Evolutionary conservation across 495 filamentous ascomycete species (phyloP).

Genomic region (Halenospora varia): DNA sequence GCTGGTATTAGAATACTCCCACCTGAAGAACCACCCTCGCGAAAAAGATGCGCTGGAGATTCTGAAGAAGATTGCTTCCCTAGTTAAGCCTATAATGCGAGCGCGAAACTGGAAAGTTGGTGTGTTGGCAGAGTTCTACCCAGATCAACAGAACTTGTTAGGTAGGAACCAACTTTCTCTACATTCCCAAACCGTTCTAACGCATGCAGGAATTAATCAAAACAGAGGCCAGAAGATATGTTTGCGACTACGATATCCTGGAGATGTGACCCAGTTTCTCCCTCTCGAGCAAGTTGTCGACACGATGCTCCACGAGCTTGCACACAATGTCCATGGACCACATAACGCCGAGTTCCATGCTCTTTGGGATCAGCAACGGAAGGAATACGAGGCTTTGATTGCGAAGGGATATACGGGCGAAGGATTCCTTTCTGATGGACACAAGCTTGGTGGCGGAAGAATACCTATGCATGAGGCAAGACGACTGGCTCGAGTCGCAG

Average conservation of each 20-base stretch:
- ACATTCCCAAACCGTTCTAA: neutral
- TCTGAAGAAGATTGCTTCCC: conserved; percentile 76
- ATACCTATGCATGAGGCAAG: conserved; percentile 73
- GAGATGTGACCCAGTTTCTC: conserved; percentile 73
- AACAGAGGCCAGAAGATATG: conserved; percentile 75
- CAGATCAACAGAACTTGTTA: conserved; percentile 66
- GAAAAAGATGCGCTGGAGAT: conserved; percentile 77
- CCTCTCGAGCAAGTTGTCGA: conserved; percentile 75
- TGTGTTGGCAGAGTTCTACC: conserved; percentile 81
- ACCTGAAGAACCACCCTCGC: conserved; percentile 67
- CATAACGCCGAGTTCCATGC: conserved; percentile 81
- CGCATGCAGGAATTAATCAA: conserved; percentile 62
- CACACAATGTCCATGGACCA: conserved; percentile 79
- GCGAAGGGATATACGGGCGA: conserved; percentile 89
- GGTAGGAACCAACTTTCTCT: conserved; percentile 38
- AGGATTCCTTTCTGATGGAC: conserved; percentile 76
- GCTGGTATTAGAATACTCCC: conserved; percentile 71
- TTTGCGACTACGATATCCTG: conserved; percentile 74
- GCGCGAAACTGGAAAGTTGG: conserved; percentile 77
- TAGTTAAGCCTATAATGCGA: conserved; percentile 95
- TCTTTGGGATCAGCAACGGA: conserved; percentile 82
- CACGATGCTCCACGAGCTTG: conserved; percentile 95
- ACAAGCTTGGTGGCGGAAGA: conserved; percentile 62
- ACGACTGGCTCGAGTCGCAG: conserved; percentile 67
- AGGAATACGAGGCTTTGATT: conserved; percentile 72